Conservation (phyloP, 331 rosid genomes). For the Malus hybrid region DNA sequence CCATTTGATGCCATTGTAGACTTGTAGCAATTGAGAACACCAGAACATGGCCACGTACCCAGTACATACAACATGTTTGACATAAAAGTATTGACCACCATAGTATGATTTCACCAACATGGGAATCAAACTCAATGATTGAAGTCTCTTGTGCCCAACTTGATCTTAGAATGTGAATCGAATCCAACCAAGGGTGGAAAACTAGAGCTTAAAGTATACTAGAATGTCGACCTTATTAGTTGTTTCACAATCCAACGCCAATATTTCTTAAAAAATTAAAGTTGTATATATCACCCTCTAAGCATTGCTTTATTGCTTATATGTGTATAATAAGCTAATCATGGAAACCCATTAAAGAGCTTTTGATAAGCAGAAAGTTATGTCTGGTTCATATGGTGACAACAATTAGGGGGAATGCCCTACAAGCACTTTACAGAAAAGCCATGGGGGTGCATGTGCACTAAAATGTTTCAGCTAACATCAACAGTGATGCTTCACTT, state of each 20-base stretch:
- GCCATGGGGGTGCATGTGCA: not conserved
- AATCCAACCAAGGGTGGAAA: not conserved
- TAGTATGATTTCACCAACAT: not conserved
- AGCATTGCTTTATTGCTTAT: too few species aligned
- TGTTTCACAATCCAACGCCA: not conserved
- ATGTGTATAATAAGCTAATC: not conserved
- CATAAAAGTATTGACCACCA: not conserved
- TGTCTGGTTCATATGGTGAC: not conserved
- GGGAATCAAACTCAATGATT: not conserved
- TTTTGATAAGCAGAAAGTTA: not conserved
- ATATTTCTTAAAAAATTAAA: not conserved
- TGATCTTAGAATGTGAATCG: not conserved
- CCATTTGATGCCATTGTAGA: not conserved
- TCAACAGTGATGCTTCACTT: not conserved
- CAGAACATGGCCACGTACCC: not conserved
- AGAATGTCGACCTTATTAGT: not conserved
- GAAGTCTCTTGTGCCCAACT: not conserved
- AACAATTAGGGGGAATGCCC: not conserved
- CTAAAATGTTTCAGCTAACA: not conserved
- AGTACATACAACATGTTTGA: not conserved
- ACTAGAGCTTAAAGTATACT: not conserved
- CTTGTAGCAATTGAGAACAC: not conserved
- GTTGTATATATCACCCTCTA: too few species aligned
- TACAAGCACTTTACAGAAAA: not conserved
- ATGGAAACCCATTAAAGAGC: not conserved